These are phyloP conservation scores for Aeschynomene evenia DNA, from an alignment of 306 rosid species.

Conservation along the genomic window DNA sequence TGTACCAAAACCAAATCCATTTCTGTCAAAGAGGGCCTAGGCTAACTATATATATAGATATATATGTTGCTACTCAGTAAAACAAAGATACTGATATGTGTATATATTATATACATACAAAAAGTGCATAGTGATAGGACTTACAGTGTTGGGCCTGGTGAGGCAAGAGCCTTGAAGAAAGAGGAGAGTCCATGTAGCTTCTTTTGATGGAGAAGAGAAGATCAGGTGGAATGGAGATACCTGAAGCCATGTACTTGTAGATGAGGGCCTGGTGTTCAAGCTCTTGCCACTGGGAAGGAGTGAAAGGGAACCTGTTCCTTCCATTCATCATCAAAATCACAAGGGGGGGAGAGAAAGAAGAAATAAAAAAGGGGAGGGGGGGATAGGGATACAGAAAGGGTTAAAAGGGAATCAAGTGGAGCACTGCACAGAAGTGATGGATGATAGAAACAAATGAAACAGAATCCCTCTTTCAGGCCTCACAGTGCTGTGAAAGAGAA, in stretches of 20 bases:
- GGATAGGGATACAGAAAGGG: not conserved
- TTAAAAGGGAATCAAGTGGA: not conserved
- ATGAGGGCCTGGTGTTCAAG: constrained; percentile 97
- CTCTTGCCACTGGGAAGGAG: constrained; percentile 96
- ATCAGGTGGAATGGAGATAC: constrained; percentile 86
- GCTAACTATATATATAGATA: not conserved
- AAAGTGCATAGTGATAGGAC: too few relatives aligned
- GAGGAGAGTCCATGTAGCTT: constrained; percentile 57
- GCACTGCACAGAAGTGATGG: not conserved
- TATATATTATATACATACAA: too few relatives aligned
- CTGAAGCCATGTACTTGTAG: constrained; percentile 95
- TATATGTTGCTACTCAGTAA: not conserved
- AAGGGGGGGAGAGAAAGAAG: not conserved
- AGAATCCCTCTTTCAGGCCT: constrained; percentile 26
- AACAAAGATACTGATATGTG: not conserved
- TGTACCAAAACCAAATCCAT: not conserved
- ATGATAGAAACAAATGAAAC: constrained; percentile 27
- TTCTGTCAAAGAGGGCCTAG: not conserved
- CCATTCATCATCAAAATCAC: constrained; percentile 41
- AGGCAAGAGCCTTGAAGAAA: constrained; percentile 59
- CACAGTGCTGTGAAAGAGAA: constrained; percentile 27
- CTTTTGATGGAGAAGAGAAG: constrained; percentile 75
- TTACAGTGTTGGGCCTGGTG: constrained; percentile 71
- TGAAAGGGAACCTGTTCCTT: constrained; percentile 76
- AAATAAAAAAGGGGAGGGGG: not conserved